Base-by-base conservation (phyloP, 768 basidiomycete genomes). In the Aureoboletus auriporus region DNA sequence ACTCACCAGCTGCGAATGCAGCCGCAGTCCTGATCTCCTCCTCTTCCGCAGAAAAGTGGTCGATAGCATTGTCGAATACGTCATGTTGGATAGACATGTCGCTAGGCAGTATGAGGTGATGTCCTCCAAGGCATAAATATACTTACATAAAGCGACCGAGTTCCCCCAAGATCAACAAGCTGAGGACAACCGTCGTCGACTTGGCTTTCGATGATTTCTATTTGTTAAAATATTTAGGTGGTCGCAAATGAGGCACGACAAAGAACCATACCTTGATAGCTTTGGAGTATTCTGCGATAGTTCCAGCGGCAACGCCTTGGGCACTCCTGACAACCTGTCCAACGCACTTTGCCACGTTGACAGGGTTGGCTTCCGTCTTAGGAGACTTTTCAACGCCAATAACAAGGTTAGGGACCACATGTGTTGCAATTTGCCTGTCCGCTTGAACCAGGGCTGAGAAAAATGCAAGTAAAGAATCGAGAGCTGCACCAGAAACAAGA, bases 1-100 rank as follows among this genome's bases (percentile, higher is more conserved):
- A 60, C 77, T 50, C 58, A 85, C 92, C 92, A 30, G 89, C 89
- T 43, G 96, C 91, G 59, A 97, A 97, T 0, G 96, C 92, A 31
- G 95, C 94, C 31, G 94, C 91, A 30, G 89, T 81, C 39, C 93
- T 78, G 12, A 92, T 76, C 38, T 95, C 91, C 63, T 98, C 94
- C 49, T 87, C 81, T 33, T 89, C 84, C 1, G 82, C 75, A 4
- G 76, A 69, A 63, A 96, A 94, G 50, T 82, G 79, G 11, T 84
- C 78, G 36, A 96, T 80, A 0, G 85, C 76, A 44, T 78, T 75
- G 28, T 74, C 70, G 69, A 97, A 98, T 17, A 91, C 75, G n/a
- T 88, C 85, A 33, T 76, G 71, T 61, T 93, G 86, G 26, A 75
- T 75, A 1, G 86, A 82, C 80, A 98, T 86, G 59, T 98, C 95